Evolutionary conservation across 768 basidiomycete genomes (phyloP), one percentile per base, ranked within the genome.

Genomic region (Filobasidium floriforme): DNA sequence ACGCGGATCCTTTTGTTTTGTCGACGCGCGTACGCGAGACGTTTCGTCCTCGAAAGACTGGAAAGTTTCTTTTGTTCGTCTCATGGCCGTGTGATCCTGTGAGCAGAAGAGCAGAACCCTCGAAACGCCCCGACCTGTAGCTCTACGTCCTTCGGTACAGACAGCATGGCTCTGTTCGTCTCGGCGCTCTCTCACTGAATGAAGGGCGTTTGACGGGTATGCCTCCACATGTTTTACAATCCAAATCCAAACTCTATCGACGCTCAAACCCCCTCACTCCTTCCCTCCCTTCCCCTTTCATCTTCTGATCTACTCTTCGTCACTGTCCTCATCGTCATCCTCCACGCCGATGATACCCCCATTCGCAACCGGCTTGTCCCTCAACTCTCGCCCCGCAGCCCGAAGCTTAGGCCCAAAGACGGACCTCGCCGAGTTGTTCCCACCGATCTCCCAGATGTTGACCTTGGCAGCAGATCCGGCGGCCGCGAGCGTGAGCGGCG

Each of bases 381-480:
- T 73, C 24, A 92, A 68, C 11, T 80, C 81, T 70, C 83, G 84
- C 0, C 91, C 91, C 1, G 87, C 86, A 68, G 85, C 85, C 19
- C 83, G 82, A 40, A 99, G 80, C 78, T 93, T 90, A 7, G 83
- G 79, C 0, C 85, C 87, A 63, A 98, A 92, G 0, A 87, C 87
- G 74, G 89, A 90, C 59, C 92, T 83, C 11, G 86, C 90, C 28
- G 89, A 89, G 19, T 82, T 80, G 75, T 90, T 97, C 5, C 89
- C 84, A 11, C 87, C 89, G 46, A 94, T 84, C 73, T 99, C 94
- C 94, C 94, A 99, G 18, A 99, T 82, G 77, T 98, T 94, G 7
- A 99, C 78, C 75, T 88, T 92, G 1, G 90, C 94, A 73, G 91
- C 89, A 1, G 91, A 93, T 14, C 96, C 96, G 37, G 89, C 94